phyloP scores from a whole-genome alignment of 306 rosid genomes.

The Cicer yamashitae region DNA sequence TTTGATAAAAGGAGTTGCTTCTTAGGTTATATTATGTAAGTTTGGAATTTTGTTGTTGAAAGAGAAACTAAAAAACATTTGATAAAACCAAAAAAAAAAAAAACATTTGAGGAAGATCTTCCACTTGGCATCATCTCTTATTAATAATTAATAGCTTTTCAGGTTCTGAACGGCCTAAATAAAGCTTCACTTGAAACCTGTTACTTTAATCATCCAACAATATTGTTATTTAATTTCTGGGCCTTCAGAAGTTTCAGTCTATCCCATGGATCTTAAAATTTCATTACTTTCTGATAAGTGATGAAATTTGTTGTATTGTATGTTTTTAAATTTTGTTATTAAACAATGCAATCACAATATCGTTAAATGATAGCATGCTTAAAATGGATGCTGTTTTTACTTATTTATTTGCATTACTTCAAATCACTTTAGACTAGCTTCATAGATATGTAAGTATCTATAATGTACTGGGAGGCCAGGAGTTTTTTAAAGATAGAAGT shows the following conservation, averaged over 20 bases:
- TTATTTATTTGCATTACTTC: neutral
- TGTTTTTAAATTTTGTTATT: neutral
- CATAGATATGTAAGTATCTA: neutral
- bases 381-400: neutral
- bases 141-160: conserved; percentile 12
- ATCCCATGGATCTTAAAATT: conserved; percentile 20
- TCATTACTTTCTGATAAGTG: conserved; percentile 11
- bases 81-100: neutral
- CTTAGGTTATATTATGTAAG: conserved; percentile 13
- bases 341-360: conserved; percentile 2
- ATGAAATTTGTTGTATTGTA: conserved; percentile 22
- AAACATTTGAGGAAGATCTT: conserved; percentile 24
- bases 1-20: conserved; percentile 20
- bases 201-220: conserved; percentile 27
- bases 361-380: conserved; percentile 19
- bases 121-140: conserved; percentile 15
- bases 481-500: neutral
- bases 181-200: neutral
- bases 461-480: conserved; percentile 6
- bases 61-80: neutral
- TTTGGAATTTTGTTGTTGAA: conserved; percentile 11
- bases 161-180: conserved; percentile 33
- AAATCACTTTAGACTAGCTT: conserved; percentile 3
- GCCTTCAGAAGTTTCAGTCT: conserved; percentile 4
- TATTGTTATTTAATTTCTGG: neutral